Evolutionary conservation across 371 early-diverging fungal genomes (phyloP).

Genomic region (Zancudomyces culisetae): DNA sequence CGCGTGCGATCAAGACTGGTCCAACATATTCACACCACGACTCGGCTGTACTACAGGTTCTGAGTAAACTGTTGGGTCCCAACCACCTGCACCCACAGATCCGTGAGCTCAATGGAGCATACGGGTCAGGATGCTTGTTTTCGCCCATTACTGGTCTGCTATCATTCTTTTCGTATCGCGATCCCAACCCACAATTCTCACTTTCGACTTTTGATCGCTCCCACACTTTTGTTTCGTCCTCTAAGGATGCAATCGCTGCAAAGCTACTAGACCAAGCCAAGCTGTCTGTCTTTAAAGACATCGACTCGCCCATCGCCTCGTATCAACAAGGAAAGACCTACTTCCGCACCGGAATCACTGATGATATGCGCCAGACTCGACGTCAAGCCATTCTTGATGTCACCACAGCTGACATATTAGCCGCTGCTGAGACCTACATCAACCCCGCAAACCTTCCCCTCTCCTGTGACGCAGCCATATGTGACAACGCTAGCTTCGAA

Average conservation of each 20-base stretch:
- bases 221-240: constrained; percentile 38
- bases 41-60: constrained; percentile 51
- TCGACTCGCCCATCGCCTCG: constrained; percentile 72
- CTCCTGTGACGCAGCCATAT: constrained; percentile 20
- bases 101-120: constrained; percentile 91
- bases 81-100: constrained; percentile 81
- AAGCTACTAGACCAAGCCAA: constrained; percentile 80
- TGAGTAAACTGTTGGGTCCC: constrained; percentile 63
- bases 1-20: constrained; percentile 46
- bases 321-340: constrained; percentile 65
- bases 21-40: constrained; percentile 73
- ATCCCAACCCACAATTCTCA: constrained; percentile 62
- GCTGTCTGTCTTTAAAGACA: constrained; percentile 59
- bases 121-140: constrained; percentile 76
- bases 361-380: constrained; percentile 69
- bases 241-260: constrained; percentile 11
- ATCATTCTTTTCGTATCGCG: constrained; percentile 82
- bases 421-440: constrained; percentile 50
- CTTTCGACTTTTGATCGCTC: constrained; percentile 43
- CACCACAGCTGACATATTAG: constrained; percentile 44
- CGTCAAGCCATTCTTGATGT: constrained; percentile 53
- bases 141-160: constrained; percentile 54
- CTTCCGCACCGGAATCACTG: constrained; percentile 56
- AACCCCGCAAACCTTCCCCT: neutral
- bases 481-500: constrained; percentile 5